Evolutionary conservation across 148 eudicot species (phyloP), one percentile per base, ranked within the genome.

Genomic region (Spergularia marina): DNA sequence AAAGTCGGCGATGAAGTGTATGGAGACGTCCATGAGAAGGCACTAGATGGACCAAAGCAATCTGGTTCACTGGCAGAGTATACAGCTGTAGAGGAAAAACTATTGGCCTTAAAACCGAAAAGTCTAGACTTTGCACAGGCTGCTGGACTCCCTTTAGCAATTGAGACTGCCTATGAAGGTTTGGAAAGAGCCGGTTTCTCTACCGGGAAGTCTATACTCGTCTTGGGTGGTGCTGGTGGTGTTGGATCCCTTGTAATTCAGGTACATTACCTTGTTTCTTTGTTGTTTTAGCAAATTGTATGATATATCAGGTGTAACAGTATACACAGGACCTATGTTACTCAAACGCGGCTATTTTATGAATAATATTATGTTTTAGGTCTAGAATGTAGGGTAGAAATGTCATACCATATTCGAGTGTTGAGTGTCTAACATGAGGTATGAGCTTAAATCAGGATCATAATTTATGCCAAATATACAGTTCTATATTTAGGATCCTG

Each of bases 121-220:
- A 92, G 72, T 78, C 59, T 95, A 7, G 85, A 87, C 77, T 95
- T 95, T 79, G 87, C 73, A 44, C 89, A 92, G 72, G 99, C 94
- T 80, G 99, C 98, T 59, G 80, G 77, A 7, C 90, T 95, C 21
- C 99, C 97, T 61, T 89, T 95, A 55, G 99, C 94, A 0, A 87
- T 95, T 73, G 94, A 90, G 78, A 95, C 97, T 0, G 99, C 99
- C 18, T 86, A 95, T 83, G 94, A 92, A 88, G 99, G 97, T 49
- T 94, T 95, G 17, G 94, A 92, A 71, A 89, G 54, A 61, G 87
- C 96, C 1, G 92, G 94, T 18, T 90, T 95, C 66, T 88, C 96
- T 17, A 74, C 78, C 5, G 99, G 97, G 0, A 87, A 88, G 76
- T 95, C 99, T 4, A 72, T 95, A 65, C 96, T 95, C 76, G 97